Conservation (phyloP, 352 stramenopile genomes). For the Globisporangium heterothallicum region DNA sequence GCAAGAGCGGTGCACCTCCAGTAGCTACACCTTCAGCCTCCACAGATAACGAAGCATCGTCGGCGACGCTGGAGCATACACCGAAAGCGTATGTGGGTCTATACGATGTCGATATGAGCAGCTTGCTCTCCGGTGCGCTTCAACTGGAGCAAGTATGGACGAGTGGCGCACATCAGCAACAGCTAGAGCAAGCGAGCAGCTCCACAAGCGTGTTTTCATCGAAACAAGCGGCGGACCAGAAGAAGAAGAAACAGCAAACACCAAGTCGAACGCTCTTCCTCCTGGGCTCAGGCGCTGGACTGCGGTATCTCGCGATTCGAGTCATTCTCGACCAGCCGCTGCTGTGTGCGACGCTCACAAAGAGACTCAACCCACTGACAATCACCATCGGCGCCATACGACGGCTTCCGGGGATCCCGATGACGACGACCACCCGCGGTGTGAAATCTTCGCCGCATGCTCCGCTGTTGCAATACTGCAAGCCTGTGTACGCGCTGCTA, state of each 20-base stretch:
- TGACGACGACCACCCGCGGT: conserved; percentile 9
- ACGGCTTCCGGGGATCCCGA: conserved; percentile 42
- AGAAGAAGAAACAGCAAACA: conserved; percentile 7
- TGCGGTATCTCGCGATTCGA: conserved; percentile 45
- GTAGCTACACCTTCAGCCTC: conserved; percentile 2
- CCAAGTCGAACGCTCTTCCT: neutral
- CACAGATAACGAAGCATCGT: no score
- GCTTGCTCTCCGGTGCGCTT: conserved; percentile 30
- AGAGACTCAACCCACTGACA: conserved; percentile 63
- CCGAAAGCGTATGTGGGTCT: conserved; percentile 34
- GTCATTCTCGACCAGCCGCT: conserved; percentile 46
- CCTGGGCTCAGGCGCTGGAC: conserved; percentile 3
- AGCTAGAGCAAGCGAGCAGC: neutral
- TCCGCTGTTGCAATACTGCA: conserved; percentile 36
- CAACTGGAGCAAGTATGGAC: conserved; percentile 46
- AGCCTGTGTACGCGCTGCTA: conserved; percentile 50
- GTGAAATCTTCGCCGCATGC: conserved; percentile 28
- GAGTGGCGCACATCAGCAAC: neutral
- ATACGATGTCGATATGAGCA: conserved; percentile 63
- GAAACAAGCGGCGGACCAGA: conserved; percentile 1
- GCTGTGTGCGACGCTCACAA: conserved; percentile 27
- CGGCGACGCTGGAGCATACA: no score
- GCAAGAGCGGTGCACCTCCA: conserved; percentile 8
- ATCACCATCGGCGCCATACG: conserved; percentile 39
- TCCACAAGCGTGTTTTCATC: conserved; percentile 3